Evolutionary conservation across 257 asterid species (phyloP).

Genomic region (Petunia secreta): DNA sequence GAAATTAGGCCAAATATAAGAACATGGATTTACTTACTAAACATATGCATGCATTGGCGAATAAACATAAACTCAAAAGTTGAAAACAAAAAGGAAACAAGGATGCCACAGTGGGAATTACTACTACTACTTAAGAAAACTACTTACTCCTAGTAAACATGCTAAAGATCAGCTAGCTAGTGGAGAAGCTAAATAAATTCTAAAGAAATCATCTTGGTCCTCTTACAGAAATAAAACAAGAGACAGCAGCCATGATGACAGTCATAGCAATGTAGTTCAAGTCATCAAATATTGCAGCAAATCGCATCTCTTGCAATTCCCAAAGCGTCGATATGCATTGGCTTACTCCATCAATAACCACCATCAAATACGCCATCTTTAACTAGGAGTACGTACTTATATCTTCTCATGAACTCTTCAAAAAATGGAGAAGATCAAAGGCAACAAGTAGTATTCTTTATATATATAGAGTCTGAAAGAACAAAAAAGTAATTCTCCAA

Average conservation of each 20-base stretch:
- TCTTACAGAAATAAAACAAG: conserved; percentile 31
- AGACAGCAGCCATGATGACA: conserved; percentile 28
- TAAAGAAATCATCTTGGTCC: background rate
- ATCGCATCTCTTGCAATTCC: conserved; percentile 43
- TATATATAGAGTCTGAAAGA: background rate
- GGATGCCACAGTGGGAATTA: too few species aligned
- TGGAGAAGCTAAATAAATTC: too few species aligned
- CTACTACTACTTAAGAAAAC: too few species aligned
- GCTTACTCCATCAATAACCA: conserved; percentile 32
- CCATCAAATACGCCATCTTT: conserved; percentile 28
- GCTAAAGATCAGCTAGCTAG: too few species aligned
- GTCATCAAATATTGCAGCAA: conserved; percentile 38
- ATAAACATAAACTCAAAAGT: too few species aligned
- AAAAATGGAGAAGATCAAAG: background rate
- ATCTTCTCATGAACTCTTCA: background rate
- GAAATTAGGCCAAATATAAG: too few species aligned
- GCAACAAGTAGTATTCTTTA: background rate
- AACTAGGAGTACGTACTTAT: background rate
- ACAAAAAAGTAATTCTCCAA: background rate
- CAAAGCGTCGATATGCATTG: conserved; percentile 31
- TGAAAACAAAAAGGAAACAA: too few species aligned
- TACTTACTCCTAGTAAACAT: too few species aligned
- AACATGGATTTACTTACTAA: too few species aligned
- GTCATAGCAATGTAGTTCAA: conserved; percentile 30
- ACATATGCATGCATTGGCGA: too few species aligned